Conservation (phyloP, 1,284 basidiomycete species). For the Melampsora americana region DNA sequence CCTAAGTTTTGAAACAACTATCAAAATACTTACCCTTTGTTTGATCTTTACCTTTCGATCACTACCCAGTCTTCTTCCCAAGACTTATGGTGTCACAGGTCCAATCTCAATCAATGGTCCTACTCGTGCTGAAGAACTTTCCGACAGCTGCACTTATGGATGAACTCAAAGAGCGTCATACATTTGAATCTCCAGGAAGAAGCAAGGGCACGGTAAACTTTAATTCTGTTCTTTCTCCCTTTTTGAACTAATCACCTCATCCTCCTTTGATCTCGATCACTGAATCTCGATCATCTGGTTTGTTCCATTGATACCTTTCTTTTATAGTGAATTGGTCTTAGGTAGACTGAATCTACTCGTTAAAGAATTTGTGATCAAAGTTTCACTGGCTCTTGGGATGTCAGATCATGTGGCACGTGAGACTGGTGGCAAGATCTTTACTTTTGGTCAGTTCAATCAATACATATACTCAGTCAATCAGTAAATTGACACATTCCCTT, state of each 20-base stretch:
- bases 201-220: conserved; percentile 74
- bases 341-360: conserved; percentile 85
- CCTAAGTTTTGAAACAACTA: background rate
- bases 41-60: background rate
- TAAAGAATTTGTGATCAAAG: conserved; percentile 85
- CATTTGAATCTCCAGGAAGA: conserved; percentile 89
- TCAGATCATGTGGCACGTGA: conserved; percentile 79
- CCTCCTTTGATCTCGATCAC: conserved; percentile 14
- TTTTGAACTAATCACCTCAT: conserved; percentile 1
- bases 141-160: conserved; percentile 83
- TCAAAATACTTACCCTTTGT: background rate
- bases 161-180: conserved; percentile 78
- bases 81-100: conserved; percentile 42
- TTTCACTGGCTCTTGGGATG: conserved; percentile 70
- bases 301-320: conserved; percentile 8
- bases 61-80: conserved; percentile 14
- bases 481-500: too few relatives aligned
- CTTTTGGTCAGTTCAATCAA: conserved; percentile 85
- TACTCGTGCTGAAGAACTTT: conserved; percentile 52
- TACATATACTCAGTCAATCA: conserved; percentile 1
- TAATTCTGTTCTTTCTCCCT: conserved; percentile 46
- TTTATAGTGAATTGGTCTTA: conserved; percentile 83
- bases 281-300: conserved; percentile 20
- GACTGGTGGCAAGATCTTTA: conserved; percentile 97
- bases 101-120: conserved; percentile 49